Percentiles rank a stretch among this genome's conserved stretches.
phyloP scores from a whole-genome alignment of 805 yeast species.

The Wickerhamomyces kurtzmanii region DNA sequence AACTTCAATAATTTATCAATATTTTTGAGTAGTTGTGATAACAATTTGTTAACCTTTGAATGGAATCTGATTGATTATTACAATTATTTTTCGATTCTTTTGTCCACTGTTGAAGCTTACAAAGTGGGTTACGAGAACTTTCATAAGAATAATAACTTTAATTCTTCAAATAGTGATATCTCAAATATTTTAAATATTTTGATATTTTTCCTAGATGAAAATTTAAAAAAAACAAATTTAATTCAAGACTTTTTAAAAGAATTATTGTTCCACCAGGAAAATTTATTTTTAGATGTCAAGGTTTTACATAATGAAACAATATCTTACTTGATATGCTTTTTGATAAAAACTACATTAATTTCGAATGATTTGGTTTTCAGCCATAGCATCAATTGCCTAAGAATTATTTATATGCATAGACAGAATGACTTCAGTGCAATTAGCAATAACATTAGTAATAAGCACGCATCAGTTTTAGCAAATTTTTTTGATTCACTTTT shows the following conservation, averaged over 20 bases:
- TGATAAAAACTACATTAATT: conserved; percentile 10
- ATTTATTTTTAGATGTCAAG: conserved; percentile 18
- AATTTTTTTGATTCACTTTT: conserved; percentile 15
- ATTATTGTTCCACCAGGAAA: conserved; percentile 20
- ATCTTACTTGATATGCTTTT: conserved; percentile 21
- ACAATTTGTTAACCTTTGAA: conserved; percentile 12
- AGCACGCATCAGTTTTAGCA: conserved; percentile 8
- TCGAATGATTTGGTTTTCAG: conserved; percentile 7
- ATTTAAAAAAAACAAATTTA: no score
- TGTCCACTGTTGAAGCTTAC: conserved; percentile 13
- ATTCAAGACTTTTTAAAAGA: conserved; percentile 20
- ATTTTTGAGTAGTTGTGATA: conserved; percentile 9
- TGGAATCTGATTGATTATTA: conserved; percentile 17
- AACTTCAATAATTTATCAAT: conserved; percentile 12
- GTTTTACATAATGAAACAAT: conserved; percentile 24
- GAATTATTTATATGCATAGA: conserved; percentile 22
- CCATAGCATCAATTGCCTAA: conserved; percentile 18
- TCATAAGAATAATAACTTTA: conserved; percentile 4
- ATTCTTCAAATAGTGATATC: conserved; percentile 1
- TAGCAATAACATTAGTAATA: conserved; percentile 16
- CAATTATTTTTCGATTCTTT: conserved; percentile 13
- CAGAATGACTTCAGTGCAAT: conserved; percentile 17
- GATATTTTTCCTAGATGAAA: conserved; percentile 12
- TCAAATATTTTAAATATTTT: conserved; percentile 9
- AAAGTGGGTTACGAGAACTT: conserved; percentile 8